Percentiles rank a stretch among this genome's conserved stretches.
Evolutionary conservation across 192 early-diverging fungal genomes (phyloP).

Genomic region (Geranomyces michiganensis): DNA sequence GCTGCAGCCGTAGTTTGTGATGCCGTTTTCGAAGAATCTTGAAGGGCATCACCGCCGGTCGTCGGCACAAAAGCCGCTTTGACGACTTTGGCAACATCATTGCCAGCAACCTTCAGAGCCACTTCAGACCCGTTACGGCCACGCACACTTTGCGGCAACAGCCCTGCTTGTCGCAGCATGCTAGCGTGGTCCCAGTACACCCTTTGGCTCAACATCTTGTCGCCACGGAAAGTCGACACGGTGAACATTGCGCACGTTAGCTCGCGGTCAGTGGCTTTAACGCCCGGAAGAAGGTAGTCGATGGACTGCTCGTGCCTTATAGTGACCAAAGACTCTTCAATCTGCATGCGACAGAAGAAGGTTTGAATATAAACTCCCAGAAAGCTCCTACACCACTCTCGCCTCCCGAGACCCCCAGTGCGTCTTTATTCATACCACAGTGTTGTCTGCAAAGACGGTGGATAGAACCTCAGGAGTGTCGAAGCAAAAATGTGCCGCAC

Average conservation of each 20-base stretch:
- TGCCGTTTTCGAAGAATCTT: too few relatives aligned
- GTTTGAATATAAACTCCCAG: too few relatives aligned
- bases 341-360: slow-evolving; percentile 12
- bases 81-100: slow-evolving; percentile 23
- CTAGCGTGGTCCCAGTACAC: slow-evolving; percentile 64
- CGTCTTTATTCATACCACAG: slow-evolving; percentile 13
- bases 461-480: slow-evolving; percentile 20
- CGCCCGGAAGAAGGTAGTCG: slow-evolving; percentile 54
- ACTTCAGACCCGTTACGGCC: slow-evolving; percentile 13
- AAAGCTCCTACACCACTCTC: too few relatives aligned
- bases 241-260: slow-evolving; percentile 40
- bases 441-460: slow-evolving; percentile 16
- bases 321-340: slow-evolving; percentile 50
- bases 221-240: slow-evolving; percentile 34
- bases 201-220: slow-evolving; percentile 30
- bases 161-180: slow-evolving; percentile 47
- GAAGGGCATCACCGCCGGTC: too few relatives aligned
- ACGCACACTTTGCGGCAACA: slow-evolving; percentile 35
- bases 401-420: too few relatives aligned
- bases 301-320: slow-evolving; percentile 44
- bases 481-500: slow-evolving; percentile 7
- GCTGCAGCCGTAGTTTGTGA: background rate
- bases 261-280: slow-evolving; percentile 49
- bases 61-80: slow-evolving; percentile 1
- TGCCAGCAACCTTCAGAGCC: slow-evolving; percentile 17